Base-by-base conservation (phyloP, 805 yeast genomes). In the Yarrowia bubula region DNA sequence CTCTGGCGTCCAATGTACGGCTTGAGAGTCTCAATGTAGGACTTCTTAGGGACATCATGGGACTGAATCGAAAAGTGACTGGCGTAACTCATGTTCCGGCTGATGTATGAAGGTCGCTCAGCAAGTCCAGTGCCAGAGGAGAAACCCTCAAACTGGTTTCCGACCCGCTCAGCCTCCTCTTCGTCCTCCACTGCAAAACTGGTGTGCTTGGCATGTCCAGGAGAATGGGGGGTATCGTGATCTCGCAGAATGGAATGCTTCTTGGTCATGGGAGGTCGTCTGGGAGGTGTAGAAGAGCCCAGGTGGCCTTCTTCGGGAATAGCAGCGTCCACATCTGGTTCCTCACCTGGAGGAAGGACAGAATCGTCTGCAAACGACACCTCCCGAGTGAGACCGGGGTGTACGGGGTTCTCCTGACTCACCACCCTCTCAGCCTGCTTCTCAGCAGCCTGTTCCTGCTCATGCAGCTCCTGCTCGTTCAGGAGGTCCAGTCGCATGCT, bases 1-100 rank as follows among this genome's bases (percentile, higher is more conserved):
- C 83, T 74, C 65, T 81, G 82, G 41, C 84, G 75, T 14, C 89
- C 89, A 11, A 81, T 77, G 65, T 74, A 78, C 3, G 85, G 57
- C 7, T 77, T 71, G 22, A 85, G 72, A 33, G 80, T 74, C 38
- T 76, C 68, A 3, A 67, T 53, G 69, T 70, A 79, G 6, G 77
- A 71, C 60, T 69, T 69, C 58, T 62, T 68, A 17, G 64, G 64
- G 17, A 58, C 51, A 6, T 58, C 64, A 2, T 17, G 32, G 14
- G 64, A 58, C 28, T 10, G 17, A 9, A 44, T 13, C 10, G 51
- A 43, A 6, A 58, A 35, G 18, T 43, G 39, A 6, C 42, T 32
- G 8, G 43, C 51, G 42, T 58, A 58, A 18, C 42, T 18, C 15
- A 58, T 8, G 51, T 44, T 43, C 13, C 51, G 15, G 28, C 18